These are phyloP conservation scores for Lyophyllum decastes DNA, from an alignment of 768 basidiomycete species.

Conservation along the genomic window DNA sequence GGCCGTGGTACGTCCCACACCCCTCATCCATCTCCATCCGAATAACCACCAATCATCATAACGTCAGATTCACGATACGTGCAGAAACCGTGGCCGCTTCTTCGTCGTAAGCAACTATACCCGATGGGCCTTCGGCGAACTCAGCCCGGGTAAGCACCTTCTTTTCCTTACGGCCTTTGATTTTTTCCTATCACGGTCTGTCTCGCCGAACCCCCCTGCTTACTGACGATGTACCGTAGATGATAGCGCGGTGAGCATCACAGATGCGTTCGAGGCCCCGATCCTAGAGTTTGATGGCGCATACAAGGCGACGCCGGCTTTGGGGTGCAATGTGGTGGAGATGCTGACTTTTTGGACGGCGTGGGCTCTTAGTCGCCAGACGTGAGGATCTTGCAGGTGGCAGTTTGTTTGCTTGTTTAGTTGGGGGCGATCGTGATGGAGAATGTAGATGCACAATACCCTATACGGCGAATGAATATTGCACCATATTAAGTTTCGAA, in stretches of 20 bases:
- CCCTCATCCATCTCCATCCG: no score
- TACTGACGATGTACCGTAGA: conserved; percentile 4
- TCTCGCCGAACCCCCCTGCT: not conserved
- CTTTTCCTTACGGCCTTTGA: no score
- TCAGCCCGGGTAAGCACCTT: conserved; percentile 15
- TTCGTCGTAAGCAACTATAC: conserved; percentile 26
- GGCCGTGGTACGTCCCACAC: conserved; percentile 22
- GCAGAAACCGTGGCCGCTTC: conserved; percentile 20
- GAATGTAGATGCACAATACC: no score
- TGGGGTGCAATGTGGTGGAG: conserved; percentile 20
- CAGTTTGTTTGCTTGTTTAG: no score
- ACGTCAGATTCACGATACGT: conserved; percentile 21
- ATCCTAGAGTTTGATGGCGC: conserved; percentile 17
- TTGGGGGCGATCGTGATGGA: no score
- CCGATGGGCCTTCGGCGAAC: conserved; percentile 26
- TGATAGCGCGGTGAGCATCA: conserved; percentile 11
- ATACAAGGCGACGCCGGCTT: not conserved
- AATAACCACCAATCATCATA: no score
- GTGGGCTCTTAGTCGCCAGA: conserved; percentile 1
- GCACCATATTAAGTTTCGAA: no score
- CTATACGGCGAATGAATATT: no score
- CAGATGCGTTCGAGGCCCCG: conserved; percentile 16
- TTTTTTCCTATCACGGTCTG: not conserved
- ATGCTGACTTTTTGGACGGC: conserved; percentile 21
- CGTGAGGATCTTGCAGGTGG: not conserved